Base-by-base conservation (phyloP, 768 basidiomycete genomes). In the Boletus speciosus region DNA sequence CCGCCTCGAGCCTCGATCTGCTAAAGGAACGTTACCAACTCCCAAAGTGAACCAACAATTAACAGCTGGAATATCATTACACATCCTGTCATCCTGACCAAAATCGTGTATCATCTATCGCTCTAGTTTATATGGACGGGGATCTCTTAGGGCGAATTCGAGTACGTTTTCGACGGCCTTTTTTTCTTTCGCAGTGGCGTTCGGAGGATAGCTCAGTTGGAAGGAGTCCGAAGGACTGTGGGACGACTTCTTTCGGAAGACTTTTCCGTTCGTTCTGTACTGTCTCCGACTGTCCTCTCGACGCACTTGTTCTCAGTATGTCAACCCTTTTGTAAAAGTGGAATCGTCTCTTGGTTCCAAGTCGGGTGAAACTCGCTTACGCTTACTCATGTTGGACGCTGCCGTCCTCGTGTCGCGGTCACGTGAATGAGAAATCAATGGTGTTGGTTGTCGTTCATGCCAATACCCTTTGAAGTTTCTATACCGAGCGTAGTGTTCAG, bases 341-440 rank as follows among this genome's bases (percentile, higher is more conserved):
- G 7, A 29, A 29, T 9, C 29, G 25, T 27, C 25, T 27, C 25
- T 6, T 27, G 25, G 25, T 27, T 27, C 25, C 25, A 27, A 27
- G 25, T 6, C 25, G 29, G 8, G 29, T 29, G 35, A 6, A 15
- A 16, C 15, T 36, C 31, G 31, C 31, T 31, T 10, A 10, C 31
- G 31, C 31, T 31, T 10, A 10, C 31, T 31, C 9, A 15, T 5
- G 6, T 36, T 37, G 29, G 56, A 49, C 39, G 58, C 38, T 41
- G 38, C 10, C 19, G 41, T 37, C 54, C 61, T 58, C 64, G 64
- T 55, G 67, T 57, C 65, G 47, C 57, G 51, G 27, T 66, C 65
- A 66, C 59, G 67, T 66, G 65, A 49, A 44, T 27, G 19, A 27
- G 42, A 69, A 69, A 64, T 69, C 67, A 66, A 48, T 39, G 12